Evolutionary conservation across 2,329 filamentous ascomycete genomes (phyloP), one percentile per base, ranked within the genome.

Genomic region (Aspergillus puulaauensis): DNA sequence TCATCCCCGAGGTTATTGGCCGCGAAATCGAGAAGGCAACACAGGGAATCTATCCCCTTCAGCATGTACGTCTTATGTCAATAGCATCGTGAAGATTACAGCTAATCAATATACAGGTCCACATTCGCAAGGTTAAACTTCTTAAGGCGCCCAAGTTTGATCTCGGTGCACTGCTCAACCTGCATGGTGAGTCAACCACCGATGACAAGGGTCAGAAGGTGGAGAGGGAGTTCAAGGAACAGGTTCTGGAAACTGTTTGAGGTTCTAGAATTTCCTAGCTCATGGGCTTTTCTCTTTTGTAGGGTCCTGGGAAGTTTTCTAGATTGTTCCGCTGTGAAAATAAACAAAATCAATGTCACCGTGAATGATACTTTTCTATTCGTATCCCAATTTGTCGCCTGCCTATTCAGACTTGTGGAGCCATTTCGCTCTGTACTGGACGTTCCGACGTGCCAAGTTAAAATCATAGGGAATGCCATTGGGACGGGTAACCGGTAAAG

Each of bases 121-220:
- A 99, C 86, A 96, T 99, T 82, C 93, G 95, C 82, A 99, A 99
- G 88, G 93, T 99, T 76, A 99, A 99, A 89, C 90, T 99, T 72
- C 86, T 99, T 72, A 99, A 99, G 89, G 81, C 89, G 68, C 95
- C 95, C 77, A 99, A 99, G 87, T 98, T 99, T 85, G 95, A 99
- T 78, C 90, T 99, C 68, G 95, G 95, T 81, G 90, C 91, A 72
- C 87, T 99, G 71, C 89, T 99, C 80, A 90, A 90, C 80, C 89
- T 99, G 73, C 95, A 99, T 85, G 95, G 95, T 82, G 95, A 99
- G 86, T 96, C 93, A 64, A 89, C 87, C 75, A 93, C 91, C 72
- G 93, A 98, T 78, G 95, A 99, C 82, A 87, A 92, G 78, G 95
- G 95, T 74, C 91, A 97, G 83, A 98, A 97, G 91, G 91, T 96